Evolutionary conservation across 352 stramenopile species (phyloP).

Genomic region (Globisporangium cederbergense): DNA sequence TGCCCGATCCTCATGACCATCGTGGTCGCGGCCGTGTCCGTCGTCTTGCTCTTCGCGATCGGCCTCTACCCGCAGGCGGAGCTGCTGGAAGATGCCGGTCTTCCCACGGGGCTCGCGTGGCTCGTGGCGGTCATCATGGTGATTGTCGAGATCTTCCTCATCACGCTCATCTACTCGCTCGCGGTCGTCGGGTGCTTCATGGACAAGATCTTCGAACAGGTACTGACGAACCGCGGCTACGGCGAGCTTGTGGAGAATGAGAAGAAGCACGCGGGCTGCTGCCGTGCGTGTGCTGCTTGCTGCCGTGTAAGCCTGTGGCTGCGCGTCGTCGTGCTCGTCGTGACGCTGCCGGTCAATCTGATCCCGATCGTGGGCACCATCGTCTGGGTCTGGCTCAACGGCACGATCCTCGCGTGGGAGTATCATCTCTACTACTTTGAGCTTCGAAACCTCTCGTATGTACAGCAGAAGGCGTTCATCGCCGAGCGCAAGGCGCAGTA

Average conservation of each 20-base stretch:
- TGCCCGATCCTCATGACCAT: conserved; percentile 60
- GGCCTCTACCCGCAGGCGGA: conserved; percentile 48
- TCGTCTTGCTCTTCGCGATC: conserved; percentile 41
- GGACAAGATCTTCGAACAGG: conserved; percentile 64
- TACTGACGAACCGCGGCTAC: conserved; percentile 44
- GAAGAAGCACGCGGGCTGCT: conserved; percentile 37
- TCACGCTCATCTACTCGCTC: conserved; percentile 68
- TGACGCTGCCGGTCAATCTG: conserved; percentile 65
- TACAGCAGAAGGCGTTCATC: conserved; percentile 51
- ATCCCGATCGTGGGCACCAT: conserved; percentile 61
- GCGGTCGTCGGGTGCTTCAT: conserved; percentile 50
- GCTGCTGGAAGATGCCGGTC: conserved; percentile 33
- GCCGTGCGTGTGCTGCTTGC: conserved; percentile 39
- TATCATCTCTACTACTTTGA: conserved; percentile 79
- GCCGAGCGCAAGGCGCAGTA: conserved; percentile 50
- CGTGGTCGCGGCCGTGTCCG: conserved; percentile 37
- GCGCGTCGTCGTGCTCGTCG: conserved; percentile 45
- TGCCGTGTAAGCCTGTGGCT: conserved; percentile 59
- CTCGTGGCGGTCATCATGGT: conserved; percentile 55
- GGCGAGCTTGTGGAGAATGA: conserved; percentile 49
- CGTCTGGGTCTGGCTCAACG: conserved; percentile 68
- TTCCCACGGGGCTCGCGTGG: conserved; percentile 44
- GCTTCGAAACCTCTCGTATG: conserved; percentile 56
- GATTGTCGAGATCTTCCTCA: conserved; percentile 66
- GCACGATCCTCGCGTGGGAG: conserved; percentile 65